Evolutionary conservation across 1,284 basidiomycete species (phyloP).

Genomic region (Heterobasidion irregulare): DNA sequence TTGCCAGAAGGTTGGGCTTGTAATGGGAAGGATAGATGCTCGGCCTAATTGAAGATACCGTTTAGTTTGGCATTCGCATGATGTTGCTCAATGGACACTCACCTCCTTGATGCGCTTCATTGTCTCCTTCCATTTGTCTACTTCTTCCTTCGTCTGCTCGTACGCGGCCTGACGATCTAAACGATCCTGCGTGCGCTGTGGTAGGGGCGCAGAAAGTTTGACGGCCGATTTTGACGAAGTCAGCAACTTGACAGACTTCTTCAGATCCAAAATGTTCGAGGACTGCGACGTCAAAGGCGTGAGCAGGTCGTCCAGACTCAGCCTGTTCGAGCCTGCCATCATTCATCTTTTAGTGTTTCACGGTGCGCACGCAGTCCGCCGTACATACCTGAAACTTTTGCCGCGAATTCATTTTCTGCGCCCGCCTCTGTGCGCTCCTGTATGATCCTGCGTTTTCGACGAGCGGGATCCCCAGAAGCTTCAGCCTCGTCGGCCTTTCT

Average conservation of each 20-base stretch:
- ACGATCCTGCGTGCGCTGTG: conserved; percentile 80
- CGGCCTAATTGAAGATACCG: conserved; percentile 44
- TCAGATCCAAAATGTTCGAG: conserved; percentile 53
- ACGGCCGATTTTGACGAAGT: conserved; percentile 38
- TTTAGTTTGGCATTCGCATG: too few species aligned
- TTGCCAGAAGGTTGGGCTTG: conserved; percentile 55
- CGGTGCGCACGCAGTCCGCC: conserved; percentile 1
- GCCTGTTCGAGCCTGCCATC: conserved; percentile 36
- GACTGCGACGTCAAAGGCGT: conserved; percentile 54
- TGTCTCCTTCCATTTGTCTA: conserved; percentile 89
- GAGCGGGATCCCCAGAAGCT: conserved; percentile 16
- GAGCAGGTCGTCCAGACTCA: conserved; percentile 71
- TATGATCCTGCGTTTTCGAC: conserved; percentile 54
- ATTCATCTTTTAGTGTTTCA: conserved; percentile 5
- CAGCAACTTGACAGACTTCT: conserved; percentile 59
- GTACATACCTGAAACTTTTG: conserved; percentile 36
- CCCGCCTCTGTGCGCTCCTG: conserved; percentile 71
- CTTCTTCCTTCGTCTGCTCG: conserved; percentile 86
- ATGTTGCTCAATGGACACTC: background rate
- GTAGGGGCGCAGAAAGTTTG: conserved; percentile 80
- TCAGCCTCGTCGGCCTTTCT: conserved; percentile 50
- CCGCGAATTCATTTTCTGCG: conserved; percentile 66
- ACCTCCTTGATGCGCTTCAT: conserved; percentile 86
- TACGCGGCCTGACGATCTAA: conserved; percentile 93
- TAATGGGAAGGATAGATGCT: conserved; percentile 88